Percentiles rank a stretch among this genome's conserved stretches.
phyloP scores from a whole-genome alignment of 2,329 filamentous ascomycete species.

The Ophiostoma populinum region DNA sequence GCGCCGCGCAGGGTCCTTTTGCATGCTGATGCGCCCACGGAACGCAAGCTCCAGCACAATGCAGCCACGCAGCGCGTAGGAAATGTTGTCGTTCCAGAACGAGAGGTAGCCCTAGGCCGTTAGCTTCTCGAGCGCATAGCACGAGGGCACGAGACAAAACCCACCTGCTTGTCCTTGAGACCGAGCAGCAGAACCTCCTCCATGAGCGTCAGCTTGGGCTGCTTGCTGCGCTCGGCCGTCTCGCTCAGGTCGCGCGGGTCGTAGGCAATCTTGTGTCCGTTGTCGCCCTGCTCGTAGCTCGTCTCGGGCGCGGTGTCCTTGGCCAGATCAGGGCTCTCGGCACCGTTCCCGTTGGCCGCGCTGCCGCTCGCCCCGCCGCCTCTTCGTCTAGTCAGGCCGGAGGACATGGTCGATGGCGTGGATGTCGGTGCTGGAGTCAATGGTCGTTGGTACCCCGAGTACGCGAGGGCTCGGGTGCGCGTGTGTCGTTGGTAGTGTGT shows the following conservation, averaged over 20 bases:
- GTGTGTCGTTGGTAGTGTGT: too few species aligned
- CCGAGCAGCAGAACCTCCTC: conserved; percentile 92
- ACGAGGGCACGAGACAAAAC: too few species aligned
- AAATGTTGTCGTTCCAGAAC: conserved; percentile 99
- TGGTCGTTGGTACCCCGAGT: too few species aligned
- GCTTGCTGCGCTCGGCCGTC: conserved; percentile 88
- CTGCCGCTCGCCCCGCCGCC: conserved; percentile 48
- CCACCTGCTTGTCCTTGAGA: conserved; percentile 94
- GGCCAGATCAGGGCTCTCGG: conserved; percentile 40
- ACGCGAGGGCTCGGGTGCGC: too few species aligned
- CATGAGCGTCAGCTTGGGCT: conserved; percentile 97
- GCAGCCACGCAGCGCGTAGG: conserved; percentile 89
- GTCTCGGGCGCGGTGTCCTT: conserved; percentile 49
- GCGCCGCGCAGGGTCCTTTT: conserved; percentile 83
- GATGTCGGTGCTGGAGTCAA: too few species aligned
- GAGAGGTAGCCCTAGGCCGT: conserved; percentile 79
- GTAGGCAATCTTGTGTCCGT: conserved; percentile 96
- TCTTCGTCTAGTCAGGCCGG: conserved; percentile 43
- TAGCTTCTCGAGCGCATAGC: neutral
- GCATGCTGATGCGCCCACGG: conserved; percentile 92
- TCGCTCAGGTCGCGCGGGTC: conserved; percentile 96
- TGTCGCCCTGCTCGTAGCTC: conserved; percentile 80
- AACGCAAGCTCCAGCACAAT: conserved; percentile 97
- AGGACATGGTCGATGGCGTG: conserved; percentile 18
- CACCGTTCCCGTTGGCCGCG: conserved; percentile 34